These are phyloP conservation scores for Lasiodiplodia sp. DNA, from an alignment of 2,329 filamentous ascomycete genomes.

Conservation along the genomic window DNA sequence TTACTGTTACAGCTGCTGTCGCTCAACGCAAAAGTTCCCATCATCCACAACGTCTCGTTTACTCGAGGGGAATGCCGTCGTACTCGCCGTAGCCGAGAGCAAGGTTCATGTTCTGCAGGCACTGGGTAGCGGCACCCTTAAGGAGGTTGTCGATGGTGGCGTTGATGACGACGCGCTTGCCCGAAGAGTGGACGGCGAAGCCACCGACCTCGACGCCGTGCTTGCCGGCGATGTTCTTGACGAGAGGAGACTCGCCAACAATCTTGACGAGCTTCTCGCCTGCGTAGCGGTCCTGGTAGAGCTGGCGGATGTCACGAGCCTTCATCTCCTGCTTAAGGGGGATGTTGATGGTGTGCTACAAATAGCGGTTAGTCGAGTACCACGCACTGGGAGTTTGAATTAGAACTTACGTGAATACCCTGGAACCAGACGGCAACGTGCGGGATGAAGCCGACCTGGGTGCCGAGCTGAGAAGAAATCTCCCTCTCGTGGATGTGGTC, in stretches of 20 bases:
- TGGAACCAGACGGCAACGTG: constrained; percentile 98
- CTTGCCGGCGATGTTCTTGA: constrained; percentile 83
- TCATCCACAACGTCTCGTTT: not conserved
- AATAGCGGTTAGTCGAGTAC: constrained; percentile 21
- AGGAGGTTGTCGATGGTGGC: constrained; percentile 92
- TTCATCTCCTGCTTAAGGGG: constrained; percentile 87
- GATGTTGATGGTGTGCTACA: constrained; percentile 83
- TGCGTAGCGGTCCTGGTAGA: constrained; percentile 96
- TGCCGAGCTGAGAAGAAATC: constrained; percentile 79
- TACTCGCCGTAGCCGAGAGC: constrained; percentile 89
- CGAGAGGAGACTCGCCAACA: constrained; percentile 82
- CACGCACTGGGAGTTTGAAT: not conserved
- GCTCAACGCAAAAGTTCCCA: not conserved
- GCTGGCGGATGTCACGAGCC: constrained; percentile 87
- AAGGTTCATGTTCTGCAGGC: constrained; percentile 94
- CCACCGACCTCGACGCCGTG: constrained; percentile 94
- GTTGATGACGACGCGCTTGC: constrained; percentile 92
- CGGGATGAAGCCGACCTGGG: constrained; percentile 82
- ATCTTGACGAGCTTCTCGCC: constrained; percentile 96
- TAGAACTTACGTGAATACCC: constrained; percentile 73
- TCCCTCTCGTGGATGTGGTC: constrained; percentile 96
- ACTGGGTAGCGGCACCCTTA: constrained; percentile 93
- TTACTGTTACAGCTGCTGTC: constrained; percentile 12
- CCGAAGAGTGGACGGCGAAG: constrained; percentile 89
- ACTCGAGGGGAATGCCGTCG: constrained; percentile 74